Evolutionary conservation across 352 stramenopile genomes (phyloP), one percentile per base, ranked within the genome.

Genomic region (Globisporangium parvum): DNA sequence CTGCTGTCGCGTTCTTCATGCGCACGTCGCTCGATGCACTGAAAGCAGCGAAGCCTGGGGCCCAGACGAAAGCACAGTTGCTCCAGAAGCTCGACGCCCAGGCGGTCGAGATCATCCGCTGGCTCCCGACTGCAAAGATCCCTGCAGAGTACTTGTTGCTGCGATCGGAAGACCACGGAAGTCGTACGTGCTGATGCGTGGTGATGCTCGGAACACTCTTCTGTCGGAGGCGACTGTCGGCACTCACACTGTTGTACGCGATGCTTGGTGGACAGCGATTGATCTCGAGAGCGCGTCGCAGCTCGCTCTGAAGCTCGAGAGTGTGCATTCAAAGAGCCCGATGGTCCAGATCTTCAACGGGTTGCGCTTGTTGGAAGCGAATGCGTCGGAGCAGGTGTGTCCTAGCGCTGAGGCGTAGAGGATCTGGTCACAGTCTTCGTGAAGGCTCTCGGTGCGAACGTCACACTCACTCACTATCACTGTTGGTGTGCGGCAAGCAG

Each of bases 161-260:
- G 44, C 82, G 85, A 49, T 80, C 69, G 1, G 85, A 95, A 57
- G 85, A 95, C 52, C 39, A 66, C 20, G 78, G 89, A 49, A 81
- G 67, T 8, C 75, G 85, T 95, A 70, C 57, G 76, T 76, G 12
- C 40, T 55, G 46, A n/a, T n/a, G n/a, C n/a, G n/a, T n/a, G n/a
- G n/a, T n/a, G n/a, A n/a, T n/a, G n/a, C n/a, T n/a, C n/a, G n/a
- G n/a, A n/a, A n/a, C n/a, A n/a, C n/a, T n/a, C n/a, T n/a, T n/a
- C n/a, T n/a, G n/a, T n/a, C n/a, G n/a, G n/a, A n/a, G n/a, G n/a
- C n/a, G n/a, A n/a, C n/a, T n/a, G n/a, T n/a, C n/a, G n/a, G n/a
- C n/a, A n/a, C n/a, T n/a, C n/a, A n/a, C 26, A 55, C n/a, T 14
- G 6, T 31, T 42, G 15, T 14, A 20, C 8, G 12, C 18, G 10